phyloP scores from a whole-genome alignment of 345 rosid genomes.

The Murraya koenigii region DNA sequence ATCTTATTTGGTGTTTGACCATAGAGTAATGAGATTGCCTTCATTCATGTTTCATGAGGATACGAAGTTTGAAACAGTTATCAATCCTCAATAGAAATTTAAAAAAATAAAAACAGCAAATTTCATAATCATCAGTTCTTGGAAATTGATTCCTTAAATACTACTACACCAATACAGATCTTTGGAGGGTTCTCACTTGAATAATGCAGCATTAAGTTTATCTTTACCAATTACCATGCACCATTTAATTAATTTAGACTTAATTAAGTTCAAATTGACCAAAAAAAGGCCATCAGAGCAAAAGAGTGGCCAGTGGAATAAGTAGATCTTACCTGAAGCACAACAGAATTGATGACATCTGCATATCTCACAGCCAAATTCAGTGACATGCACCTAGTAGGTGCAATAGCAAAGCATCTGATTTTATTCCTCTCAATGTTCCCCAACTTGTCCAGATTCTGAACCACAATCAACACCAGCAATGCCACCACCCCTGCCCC shows the following conservation, averaged over 20 bases:
- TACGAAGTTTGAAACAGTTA: not conserved
- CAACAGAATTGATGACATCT: constrained; percentile 79
- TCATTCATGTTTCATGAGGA: not conserved
- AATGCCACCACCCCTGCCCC: constrained; percentile 83
- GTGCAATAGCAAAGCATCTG: constrained; percentile 87
- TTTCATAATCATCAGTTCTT: not conserved
- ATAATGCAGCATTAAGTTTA: not conserved
- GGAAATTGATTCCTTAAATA: not conserved
- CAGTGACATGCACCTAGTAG: constrained; percentile 84
- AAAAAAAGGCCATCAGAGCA: not conserved
- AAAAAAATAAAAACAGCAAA: not conserved
- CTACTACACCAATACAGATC: too few species aligned
- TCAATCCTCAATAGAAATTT: not conserved
- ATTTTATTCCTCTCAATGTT: constrained; percentile 72
- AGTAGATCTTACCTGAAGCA: constrained; percentile 64
- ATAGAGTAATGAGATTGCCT: not conserved
- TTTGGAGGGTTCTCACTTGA: not conserved
- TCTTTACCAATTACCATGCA: not conserved
- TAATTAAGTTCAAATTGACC: not conserved
- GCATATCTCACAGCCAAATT: constrained; percentile 91
- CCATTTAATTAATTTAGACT: not conserved
- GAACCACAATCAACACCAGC: constrained; percentile 57
- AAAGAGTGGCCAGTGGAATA: not conserved
- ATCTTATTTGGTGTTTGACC: not conserved
- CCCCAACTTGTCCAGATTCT: constrained; percentile 22